Evolutionary conservation across 805 yeast genomes (phyloP).

Genomic region (Metschnikowia amazonensis): DNA sequence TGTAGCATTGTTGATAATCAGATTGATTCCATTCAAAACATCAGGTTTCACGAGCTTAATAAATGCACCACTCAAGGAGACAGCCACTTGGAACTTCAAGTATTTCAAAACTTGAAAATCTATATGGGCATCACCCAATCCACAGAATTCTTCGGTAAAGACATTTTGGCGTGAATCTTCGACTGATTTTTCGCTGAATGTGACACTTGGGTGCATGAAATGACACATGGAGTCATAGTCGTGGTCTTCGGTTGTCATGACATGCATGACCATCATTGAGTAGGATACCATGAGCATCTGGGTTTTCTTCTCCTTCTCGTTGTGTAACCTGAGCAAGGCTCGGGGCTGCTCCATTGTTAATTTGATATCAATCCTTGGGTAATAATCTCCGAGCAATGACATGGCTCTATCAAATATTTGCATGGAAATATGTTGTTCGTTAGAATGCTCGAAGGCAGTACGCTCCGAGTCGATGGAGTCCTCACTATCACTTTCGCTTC

Average conservation of each 20-base stretch:
- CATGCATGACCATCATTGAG: constrained; percentile 33
- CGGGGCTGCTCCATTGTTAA: constrained; percentile 18
- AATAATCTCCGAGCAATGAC: constrained; percentile 10
- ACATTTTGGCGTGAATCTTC: constrained; percentile 1
- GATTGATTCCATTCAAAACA: constrained; percentile 30
- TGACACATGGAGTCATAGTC: constrained; percentile 35
- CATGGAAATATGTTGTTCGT: neutral
- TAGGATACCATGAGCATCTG: constrained; percentile 32
- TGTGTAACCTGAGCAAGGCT: constrained; percentile 22
- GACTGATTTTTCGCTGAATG: constrained; percentile 26
- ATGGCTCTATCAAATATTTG: constrained; percentile 5
- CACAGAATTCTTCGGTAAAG: constrained; percentile 23
- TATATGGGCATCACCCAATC: constrained; percentile 19
- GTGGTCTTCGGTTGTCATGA: constrained; percentile 28
- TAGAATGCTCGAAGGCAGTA: neutral
- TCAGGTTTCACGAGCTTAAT: constrained; percentile 30
- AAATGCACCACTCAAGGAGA: constrained; percentile 21
- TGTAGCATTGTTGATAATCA: constrained; percentile 26
- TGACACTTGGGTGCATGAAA: constrained; percentile 29
- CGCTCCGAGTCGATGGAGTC: constrained; percentile 8
- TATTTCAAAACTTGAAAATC: constrained; percentile 26
- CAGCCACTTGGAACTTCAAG: constrained; percentile 22
- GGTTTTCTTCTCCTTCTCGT: constrained; percentile 17
- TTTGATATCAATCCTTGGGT: constrained; percentile 15
- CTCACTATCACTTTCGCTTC: constrained; percentile 11